Evolutionary conservation across 2,329 filamentous ascomycete species (phyloP), one percentile per base, ranked within the genome.

Genomic region (Bipolaris bicolor): DNA sequence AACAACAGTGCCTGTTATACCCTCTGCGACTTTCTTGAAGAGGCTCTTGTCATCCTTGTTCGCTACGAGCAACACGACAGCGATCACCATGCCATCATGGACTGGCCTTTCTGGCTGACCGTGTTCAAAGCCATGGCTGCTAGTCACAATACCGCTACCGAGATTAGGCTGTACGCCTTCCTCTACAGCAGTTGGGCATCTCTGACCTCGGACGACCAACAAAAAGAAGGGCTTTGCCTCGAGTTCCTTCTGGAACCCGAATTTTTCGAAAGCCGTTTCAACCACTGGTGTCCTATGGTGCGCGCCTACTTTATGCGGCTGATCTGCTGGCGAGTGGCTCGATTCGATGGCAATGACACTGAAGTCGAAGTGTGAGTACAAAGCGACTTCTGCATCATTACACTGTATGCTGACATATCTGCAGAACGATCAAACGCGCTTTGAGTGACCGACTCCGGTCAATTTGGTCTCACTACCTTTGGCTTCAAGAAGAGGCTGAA

Each of bases 231-330:
- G 13, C 73, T 96, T 16, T 96, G 91, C 71, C 68, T 90, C 26
- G 86, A 87, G 20, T 93, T 95, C 81, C 78, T 97, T 37, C 79
- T 97, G 11, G 84, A 88, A 6, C 88, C 90, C 52, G 82, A 88
- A 24, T 84, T 89, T 2, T 97, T 97, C 73, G 87, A 90, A 70
- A 86, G 86, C 59, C 88, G 92, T 60, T 97, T 97, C 78, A 94
- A 90, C 70, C 92, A 97, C 70, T 97, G 93, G 92, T 96, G 91
- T 70, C 92, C 93, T 0, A 96, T 97, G 93, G 91, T 97, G 20
- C 86, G 93, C 59, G 90, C 92, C 13, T 97, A 97, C 75, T 97
- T 89, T 73, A 95, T 96, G 85, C 90, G 93, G 45, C 79, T 97
- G 48, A 77, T 97, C 20, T 96, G 92, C 77, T 97, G 93, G 93